phyloP scores from a whole-genome alignment of 495 filamentous ascomycete species.

The Trypethelium eluteriae region DNA sequence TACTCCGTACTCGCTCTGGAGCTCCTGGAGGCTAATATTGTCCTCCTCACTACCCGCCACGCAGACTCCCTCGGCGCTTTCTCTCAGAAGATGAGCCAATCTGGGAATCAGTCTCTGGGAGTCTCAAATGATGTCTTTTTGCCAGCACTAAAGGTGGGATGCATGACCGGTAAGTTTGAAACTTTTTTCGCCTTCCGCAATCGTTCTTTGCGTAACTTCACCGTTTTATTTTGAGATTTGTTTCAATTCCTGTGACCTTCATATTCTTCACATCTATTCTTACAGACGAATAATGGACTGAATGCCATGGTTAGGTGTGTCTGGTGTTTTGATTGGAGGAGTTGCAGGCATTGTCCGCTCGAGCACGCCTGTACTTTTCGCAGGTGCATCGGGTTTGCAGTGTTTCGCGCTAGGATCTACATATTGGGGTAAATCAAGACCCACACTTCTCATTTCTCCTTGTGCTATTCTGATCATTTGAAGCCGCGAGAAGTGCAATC shows the following conservation, averaged over 20 bases:
- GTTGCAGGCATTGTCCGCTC: slow-evolving; percentile 59
- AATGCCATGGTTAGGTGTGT: slow-evolving; percentile 43
- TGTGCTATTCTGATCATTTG: not conserved
- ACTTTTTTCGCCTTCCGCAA: not conserved
- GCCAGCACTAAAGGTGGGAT: slow-evolving; percentile 5
- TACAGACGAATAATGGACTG: not conserved
- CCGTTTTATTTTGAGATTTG: not conserved
- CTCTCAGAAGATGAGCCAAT: not conserved
- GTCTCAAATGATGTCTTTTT: not conserved
- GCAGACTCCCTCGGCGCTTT: not conserved
- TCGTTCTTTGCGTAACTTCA: not conserved
- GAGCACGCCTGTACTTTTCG: slow-evolving; percentile 59
- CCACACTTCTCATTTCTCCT: slow-evolving; percentile 10
- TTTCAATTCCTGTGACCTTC: too few relatives aligned
- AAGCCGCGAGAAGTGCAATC: slow-evolving; percentile 37
- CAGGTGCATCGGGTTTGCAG: slow-evolving; percentile 63
- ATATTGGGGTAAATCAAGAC: slow-evolving; percentile 58
- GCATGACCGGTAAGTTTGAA: slow-evolving; percentile 1
- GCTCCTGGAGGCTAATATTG: too few relatives aligned
- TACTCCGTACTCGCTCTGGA: not conserved
- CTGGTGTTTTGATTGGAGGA: slow-evolving; percentile 67
- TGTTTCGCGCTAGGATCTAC: slow-evolving; percentile 69
- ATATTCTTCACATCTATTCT: not conserved
- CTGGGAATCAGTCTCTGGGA: not conserved
- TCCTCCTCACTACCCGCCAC: not conserved